Evolutionary conservation across 306 rosid genomes (phyloP), one percentile per base, ranked within the genome.

Genomic region (Abrus precatorius): DNA sequence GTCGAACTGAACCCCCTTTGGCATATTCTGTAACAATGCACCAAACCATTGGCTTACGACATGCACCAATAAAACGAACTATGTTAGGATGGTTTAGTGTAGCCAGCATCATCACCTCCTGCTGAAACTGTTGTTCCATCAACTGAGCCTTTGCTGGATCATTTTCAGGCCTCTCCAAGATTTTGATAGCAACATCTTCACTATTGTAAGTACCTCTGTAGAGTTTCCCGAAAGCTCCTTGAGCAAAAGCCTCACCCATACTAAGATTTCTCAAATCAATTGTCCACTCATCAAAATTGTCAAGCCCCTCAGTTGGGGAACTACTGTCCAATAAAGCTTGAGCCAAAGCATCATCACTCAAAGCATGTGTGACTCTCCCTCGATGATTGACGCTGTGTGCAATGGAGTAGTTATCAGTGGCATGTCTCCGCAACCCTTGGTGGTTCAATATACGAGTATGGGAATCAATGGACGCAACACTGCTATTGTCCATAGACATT

Each of bases 101-200:
- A 60, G 99, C 98, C 49, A 95, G 86, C 99, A 95, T 95, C 94
- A 85, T 93, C 65, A 95, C 97, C 85, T 95, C 99, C 82, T 93
- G 98, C 87, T 95, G 98, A 83, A 93, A 95, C 71, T 95, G 99
- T 45, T 95, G 99, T 70, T 95, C 99, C 98, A 95, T 95, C 73
- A 90, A 48, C 82, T 90, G 94, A 74, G 99, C 99, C 89, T 84
- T 95, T n/a, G 89, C 87, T 32, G 57, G 90, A 79, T 95, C 97
- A 85, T 95, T 91, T 77, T 93, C 99, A 38, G 99, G 99, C 89
- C 97, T 86, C 90, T 95, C 99, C 92, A 95, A 87, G 83, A 95
- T 90, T 81, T 95, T 95, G 68, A 95, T 95, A 41, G 99, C 99
- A 65, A 95, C 99, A 80, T 95, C 98, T 84, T 93, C 99, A 0